phyloP scores from a whole-genome alignment of 208 protist genomes.

The Leishmania turanica region DNA sequence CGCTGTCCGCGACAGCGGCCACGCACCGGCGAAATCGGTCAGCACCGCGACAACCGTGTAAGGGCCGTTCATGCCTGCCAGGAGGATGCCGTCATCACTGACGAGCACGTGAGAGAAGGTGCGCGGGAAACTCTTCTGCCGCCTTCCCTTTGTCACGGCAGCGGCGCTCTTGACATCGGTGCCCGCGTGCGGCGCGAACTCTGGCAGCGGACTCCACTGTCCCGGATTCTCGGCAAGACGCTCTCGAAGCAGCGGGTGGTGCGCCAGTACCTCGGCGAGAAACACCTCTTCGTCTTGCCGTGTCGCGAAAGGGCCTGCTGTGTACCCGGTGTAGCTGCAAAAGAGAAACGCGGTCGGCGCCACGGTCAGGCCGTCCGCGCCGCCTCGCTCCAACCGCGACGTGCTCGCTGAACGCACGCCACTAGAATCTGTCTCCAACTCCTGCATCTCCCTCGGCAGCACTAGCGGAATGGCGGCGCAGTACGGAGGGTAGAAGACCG shows the following conservation, averaged over 20 bases:
- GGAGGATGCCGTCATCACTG: constrained; percentile 12
- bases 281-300: constrained; percentile 4
- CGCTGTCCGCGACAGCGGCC: not conserved
- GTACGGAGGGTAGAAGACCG: constrained; percentile 49
- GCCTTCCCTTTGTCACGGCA: not conserved
- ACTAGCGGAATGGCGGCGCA: constrained; percentile 48
- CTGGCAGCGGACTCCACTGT: constrained; percentile 9
- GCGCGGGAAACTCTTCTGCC: not conserved
- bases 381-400: not conserved
- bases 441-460: constrained; percentile 27
- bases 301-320: not conserved
- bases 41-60: constrained; percentile 24
- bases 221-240: not conserved
- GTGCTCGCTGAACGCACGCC: not conserved
- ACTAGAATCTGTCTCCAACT: not conserved
- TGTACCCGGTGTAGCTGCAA: constrained; percentile 22
- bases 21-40: constrained; percentile 7
- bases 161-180: not conserved
- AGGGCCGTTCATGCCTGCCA: constrained; percentile 28
- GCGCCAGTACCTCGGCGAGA: constrained; percentile 10
- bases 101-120: constrained; percentile 21
- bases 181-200: not conserved
- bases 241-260: constrained; percentile 24
- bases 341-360: constrained; percentile 13
- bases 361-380: not conserved